Conservation (phyloP, 805 yeast species). For the Candida dendrica region DNA sequence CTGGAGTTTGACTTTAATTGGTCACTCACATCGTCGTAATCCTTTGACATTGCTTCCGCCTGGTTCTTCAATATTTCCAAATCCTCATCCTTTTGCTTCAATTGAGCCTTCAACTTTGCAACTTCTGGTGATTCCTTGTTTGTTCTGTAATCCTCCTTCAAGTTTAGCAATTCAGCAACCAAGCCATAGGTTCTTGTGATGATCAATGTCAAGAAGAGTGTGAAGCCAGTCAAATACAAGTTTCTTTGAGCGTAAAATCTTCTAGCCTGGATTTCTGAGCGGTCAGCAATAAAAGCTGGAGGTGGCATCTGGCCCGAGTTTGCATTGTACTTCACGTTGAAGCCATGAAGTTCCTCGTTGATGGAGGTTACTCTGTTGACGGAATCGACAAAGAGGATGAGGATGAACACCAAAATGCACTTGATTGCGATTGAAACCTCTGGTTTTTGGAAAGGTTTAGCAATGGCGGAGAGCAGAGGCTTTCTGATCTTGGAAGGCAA, state of each 20-base stretch:
- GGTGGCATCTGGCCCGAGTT: slow-evolving; percentile 3
- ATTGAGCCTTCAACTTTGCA: slow-evolving; percentile 9
- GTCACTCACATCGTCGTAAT: slow-evolving; percentile 41
- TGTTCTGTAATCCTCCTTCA: slow-evolving; percentile 52
- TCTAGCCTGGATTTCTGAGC: slow-evolving; percentile 83
- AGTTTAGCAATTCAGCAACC: slow-evolving; percentile 63
- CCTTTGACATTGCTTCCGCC: slow-evolving; percentile 56
- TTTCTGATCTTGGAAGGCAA: slow-evolving; percentile 70
- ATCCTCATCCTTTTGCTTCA: slow-evolving; percentile 49
- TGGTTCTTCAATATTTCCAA: slow-evolving; percentile 66
- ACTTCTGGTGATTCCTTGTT: slow-evolving; percentile 22
- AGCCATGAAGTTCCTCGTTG: slow-evolving; percentile 47
- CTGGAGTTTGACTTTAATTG: slow-evolving; percentile 5
- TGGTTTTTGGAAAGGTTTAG: slow-evolving; percentile 63
- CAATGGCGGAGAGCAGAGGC: slow-evolving; percentile 52
- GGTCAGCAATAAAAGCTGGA: slow-evolving; percentile 36
- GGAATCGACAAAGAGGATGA: slow-evolving; percentile 80
- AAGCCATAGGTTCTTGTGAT: slow-evolving; percentile 77
- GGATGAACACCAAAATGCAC: slow-evolving; percentile 76
- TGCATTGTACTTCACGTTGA: slow-evolving; percentile 19
- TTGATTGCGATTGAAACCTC: slow-evolving; percentile 72
- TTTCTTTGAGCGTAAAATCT: slow-evolving; percentile 94
- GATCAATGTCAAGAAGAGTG: slow-evolving; percentile 81
- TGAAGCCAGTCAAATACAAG: slow-evolving; percentile 91
- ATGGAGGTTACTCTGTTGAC: slow-evolving; percentile 76